Evolutionary conservation across 2,329 filamentous ascomycete genomes (phyloP).

Genomic region (Dactylellina sp.): DNA sequence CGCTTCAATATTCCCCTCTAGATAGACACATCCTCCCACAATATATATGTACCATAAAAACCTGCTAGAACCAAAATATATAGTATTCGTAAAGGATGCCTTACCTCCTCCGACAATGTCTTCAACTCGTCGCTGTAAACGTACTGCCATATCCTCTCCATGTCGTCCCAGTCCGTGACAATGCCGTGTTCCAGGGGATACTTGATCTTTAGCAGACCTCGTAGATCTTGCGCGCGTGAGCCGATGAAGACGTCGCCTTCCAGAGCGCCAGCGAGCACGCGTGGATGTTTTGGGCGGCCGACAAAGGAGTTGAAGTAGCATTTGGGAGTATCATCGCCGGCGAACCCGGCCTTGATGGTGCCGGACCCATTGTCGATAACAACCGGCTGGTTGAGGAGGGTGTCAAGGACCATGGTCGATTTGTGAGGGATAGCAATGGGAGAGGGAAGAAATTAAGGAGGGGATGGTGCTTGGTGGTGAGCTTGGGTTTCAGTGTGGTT

Average conservation of each 20-base stretch:
- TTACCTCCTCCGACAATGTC: slow-evolving; percentile 94
- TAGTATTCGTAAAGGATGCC: slow-evolving; percentile 58
- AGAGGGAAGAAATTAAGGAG: not conserved
- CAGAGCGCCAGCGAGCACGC: slow-evolving; percentile 93
- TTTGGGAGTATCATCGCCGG: slow-evolving; percentile 93
- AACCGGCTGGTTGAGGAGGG: slow-evolving; percentile 95
- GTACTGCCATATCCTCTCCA: slow-evolving; percentile 99
- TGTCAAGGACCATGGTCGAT: slow-evolving; percentile 65
- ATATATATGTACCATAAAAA: too few species aligned
- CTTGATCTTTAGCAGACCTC: slow-evolving; percentile 91
- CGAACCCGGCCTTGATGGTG: slow-evolving; percentile 96
- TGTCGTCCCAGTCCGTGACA: slow-evolving; percentile 99
- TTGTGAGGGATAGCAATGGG: slow-evolving; percentile 15
- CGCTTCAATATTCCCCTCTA: slow-evolving; percentile 22
- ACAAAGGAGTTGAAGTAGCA: slow-evolving; percentile 98
- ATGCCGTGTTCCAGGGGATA: slow-evolving; percentile 98
- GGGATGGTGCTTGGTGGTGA: slow-evolving; percentile 53
- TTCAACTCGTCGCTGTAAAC: slow-evolving; percentile 96
- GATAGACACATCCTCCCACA: not conserved
- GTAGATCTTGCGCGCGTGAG: slow-evolving; percentile 86
- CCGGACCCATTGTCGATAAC: slow-evolving; percentile 99
- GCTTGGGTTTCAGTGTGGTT: slow-evolving; percentile 38
- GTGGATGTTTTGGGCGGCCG: slow-evolving; percentile 91
- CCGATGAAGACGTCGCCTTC: slow-evolving; percentile 99
- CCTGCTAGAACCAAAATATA: too few species aligned